These are phyloP conservation scores for Diophrys appendiculata DNA, from an alignment of 73 alveolate species.

Conservation along the genomic window DNA sequence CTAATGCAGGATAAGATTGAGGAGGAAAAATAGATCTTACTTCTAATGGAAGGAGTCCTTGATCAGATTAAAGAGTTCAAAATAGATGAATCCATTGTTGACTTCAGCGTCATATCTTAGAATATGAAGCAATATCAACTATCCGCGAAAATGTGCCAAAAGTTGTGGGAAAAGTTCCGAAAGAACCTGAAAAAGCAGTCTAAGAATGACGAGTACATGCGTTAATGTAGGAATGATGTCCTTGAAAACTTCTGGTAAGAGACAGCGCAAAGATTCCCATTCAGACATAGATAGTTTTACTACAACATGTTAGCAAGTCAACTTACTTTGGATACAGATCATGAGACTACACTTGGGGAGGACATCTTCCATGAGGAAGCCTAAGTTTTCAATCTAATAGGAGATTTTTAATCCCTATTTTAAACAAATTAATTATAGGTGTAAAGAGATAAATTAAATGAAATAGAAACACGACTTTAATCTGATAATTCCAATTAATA, in stretches of 20 bases:
- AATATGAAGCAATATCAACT: constrained; percentile 13
- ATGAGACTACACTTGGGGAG: no score
- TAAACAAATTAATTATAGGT: no score
- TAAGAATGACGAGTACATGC: constrained; percentile 20
- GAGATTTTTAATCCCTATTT: no score
- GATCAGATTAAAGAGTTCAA: constrained; percentile 39
- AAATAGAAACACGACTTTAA: no score
- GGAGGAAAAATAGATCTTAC: constrained; percentile 35
- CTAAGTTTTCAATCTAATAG: no score
- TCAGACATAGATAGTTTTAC: no score
- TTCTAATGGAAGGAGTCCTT: constrained; percentile 39
- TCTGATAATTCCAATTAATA: no score
- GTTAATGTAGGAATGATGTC: constrained; percentile 42
- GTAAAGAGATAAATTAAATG: no score
- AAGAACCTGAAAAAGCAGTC: constrained; percentile 27
- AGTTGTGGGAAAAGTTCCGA: constrained; percentile 43
- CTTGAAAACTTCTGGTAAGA: constrained; percentile 53
- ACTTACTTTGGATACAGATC: no score
- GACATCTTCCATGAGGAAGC: no score
- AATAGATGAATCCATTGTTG: constrained; percentile 33
- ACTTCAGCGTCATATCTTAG: constrained; percentile 42
- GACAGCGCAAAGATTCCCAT: constrained; percentile 33
- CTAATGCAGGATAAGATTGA: constrained; percentile 49
- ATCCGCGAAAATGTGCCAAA: constrained; percentile 42
- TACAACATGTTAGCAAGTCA: no score